Evolutionary conservation across 1,139 yeast species (phyloP), one percentile per base, ranked within the genome.

Genomic region (Arxiozyma slooffiae): DNA sequence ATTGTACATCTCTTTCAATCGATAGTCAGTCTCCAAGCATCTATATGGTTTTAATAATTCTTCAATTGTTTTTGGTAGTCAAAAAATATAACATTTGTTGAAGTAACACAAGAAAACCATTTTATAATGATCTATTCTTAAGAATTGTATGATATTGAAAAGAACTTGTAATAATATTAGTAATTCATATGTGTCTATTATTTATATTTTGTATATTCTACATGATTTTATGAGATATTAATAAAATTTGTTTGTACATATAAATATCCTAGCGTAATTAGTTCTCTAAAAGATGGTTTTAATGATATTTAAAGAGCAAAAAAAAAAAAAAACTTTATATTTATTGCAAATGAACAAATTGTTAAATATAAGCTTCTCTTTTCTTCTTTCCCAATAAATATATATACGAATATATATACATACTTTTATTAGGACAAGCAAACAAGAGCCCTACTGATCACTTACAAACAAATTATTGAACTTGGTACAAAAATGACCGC

Each of bases 401-500:
- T n/a, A n/a, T n/a, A n/a, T n/a, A n/a, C n/a, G n/a, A n/a, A n/a
- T n/a, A n/a, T n/a, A n/a, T n/a, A n/a, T n/a, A n/a, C n/a, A n/a
- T n/a, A n/a, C n/a, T n/a, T n/a, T n/a, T n/a, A n/a, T n/a, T n/a
- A n/a, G n/a, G n/a, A n/a, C n/a, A n/a, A n/a, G n/a, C n/a, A n/a
- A n/a, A n/a, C n/a, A n/a, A n/a, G n/a, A n/a, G n/a, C n/a, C n/a
- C n/a, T n/a, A n/a, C 36, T 30, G 6, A n/a, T 30, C 36, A 30
- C 36, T 30, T 2, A 30, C 36, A 30, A 14, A 30, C 7, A 30
- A 5, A 30, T 30, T 14, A 14, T 14, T 6, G 14, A 3, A 30
- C 36, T 30, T 30, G 11, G 36, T 30, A 30, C 36, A 26, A 45
- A n/a, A 16, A 45, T 45, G 48, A 38, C 48, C 20, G 26, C 41